These are phyloP conservation scores for Didymosphaeria variabile DNA, from an alignment of 2,329 filamentous ascomycete species.

Conservation along the genomic window DNA sequence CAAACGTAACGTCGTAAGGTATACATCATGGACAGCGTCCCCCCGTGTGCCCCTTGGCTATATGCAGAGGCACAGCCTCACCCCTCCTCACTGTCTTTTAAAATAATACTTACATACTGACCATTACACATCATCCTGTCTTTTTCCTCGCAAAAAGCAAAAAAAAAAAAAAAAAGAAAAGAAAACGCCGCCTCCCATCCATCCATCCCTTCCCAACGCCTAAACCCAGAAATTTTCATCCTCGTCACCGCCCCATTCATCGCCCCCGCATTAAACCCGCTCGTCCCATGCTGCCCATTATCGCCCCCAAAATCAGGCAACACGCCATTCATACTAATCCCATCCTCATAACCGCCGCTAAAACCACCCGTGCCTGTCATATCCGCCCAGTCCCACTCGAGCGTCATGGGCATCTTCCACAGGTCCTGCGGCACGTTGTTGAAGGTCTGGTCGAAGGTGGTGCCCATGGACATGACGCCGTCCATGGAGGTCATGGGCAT, in stretches of 20 bases:
- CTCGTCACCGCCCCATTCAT: slow-evolving; percentile 41
- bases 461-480: slow-evolving; percentile 38
- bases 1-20: slow-evolving; percentile 2
- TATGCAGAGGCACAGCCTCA: background rate
- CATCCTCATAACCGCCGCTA: slow-evolving; percentile 47
- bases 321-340: slow-evolving; percentile 51
- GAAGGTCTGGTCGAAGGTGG: slow-evolving; percentile 81
- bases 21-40: background rate
- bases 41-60: too few relatives aligned
- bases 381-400: slow-evolving; percentile 85
- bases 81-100: background rate
- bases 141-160: background rate
- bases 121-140: slow-evolving; percentile 7
- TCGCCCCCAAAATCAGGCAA: slow-evolving; percentile 42
- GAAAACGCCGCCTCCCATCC: background rate
- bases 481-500: slow-evolving; percentile 29
- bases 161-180: too few relatives aligned
- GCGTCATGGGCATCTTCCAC: slow-evolving; percentile 94
- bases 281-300: slow-evolving; percentile 36
- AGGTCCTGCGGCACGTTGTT: slow-evolving; percentile 81
- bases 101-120: background rate
- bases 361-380: slow-evolving; percentile 50
- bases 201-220: background rate
- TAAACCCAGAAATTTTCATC: too few relatives aligned
- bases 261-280: slow-evolving; percentile 42